Base-by-base conservation (phyloP, 805 yeast species). In the Soucietia sequanensis region DNA sequence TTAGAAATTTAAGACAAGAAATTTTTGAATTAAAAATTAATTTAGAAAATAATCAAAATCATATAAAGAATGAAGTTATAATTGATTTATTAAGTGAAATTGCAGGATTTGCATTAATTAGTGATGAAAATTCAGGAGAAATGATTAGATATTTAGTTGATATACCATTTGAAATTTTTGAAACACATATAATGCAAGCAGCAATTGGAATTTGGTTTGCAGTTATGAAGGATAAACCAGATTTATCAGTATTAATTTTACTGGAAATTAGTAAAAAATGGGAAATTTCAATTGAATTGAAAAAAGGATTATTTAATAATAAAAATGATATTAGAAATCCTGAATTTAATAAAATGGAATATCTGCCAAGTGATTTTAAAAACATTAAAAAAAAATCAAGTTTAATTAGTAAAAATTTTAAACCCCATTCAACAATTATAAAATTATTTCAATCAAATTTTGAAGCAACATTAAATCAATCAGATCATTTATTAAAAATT, bases 131-230 rank as follows among this genome's bases (percentile, higher is more conserved):
- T 30, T 56, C 67, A 10, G 79, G 78, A 1, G 77, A 72, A 41
- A 48, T 76, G 41, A 55, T 72, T 7, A 57, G 73, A 14, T 65
- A 75, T 37, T 54, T 84, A 34, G 85, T 81, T 2, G 72, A 70
- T 15, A 66, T 89, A 12, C 96, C 98, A 1, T 87, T 91, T 60
- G 58, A 66, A 12, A 58, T 72, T 1, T 84, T 89, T 51, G 77
- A 80, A 9, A 68, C 81, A 0, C 62, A 65, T 12, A 62, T 79
- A 3, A 75, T 89, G 56, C 76, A 75, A 35, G 68, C 78, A 6
- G 86, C 90, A 0, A 76, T 81, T 11, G 74, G 79, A n/a, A 71
- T 81, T 20, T 91, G 98, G 98, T 66, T 84, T 27, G 78, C 87
- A 30, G 72, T 86, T 13, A 77, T 84, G 62, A 79, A 81, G 38